Conservation (phyloP, 257 asterid genomes). For the Solanum clarkiae region DNA sequence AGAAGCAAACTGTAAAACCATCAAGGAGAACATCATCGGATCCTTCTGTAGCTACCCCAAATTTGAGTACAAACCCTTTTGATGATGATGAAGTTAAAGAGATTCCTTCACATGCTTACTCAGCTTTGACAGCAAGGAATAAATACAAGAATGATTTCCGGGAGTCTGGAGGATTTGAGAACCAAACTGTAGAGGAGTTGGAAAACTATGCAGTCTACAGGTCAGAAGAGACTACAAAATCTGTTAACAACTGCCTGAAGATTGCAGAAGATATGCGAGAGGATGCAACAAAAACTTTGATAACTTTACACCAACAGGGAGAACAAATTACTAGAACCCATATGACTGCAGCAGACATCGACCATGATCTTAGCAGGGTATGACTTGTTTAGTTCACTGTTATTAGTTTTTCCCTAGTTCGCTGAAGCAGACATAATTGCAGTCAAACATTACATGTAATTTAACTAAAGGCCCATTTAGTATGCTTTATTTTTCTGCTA, state of each 20-base stretch:
- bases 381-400: constrained; percentile 2
- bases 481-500: not conserved
- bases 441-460: not conserved
- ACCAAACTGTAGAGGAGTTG: constrained; percentile 60
- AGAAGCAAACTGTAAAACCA: constrained; percentile 28
- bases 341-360: constrained; percentile 75
- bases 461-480: not conserved
- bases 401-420: not conserved
- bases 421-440: not conserved
- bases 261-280: constrained; percentile 89
- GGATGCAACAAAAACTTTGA: constrained; percentile 77
- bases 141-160: constrained; percentile 57
- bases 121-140: constrained; percentile 34
- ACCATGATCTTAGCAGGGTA: constrained; percentile 91
- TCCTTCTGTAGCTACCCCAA: constrained; percentile 27
- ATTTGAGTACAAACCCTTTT: constrained; percentile 45
- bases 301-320: constrained; percentile 87
- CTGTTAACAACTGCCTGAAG: constrained; percentile 65
- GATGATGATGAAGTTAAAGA: constrained; percentile 40
- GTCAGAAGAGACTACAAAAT: constrained; percentile 77
- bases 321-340: constrained; percentile 87
- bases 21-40: constrained; percentile 50
- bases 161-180: constrained; percentile 71
- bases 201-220: constrained; percentile 61
- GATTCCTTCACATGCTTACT: constrained; percentile 28